Percentiles rank a stretch among this genome's conserved stretches.
These are phyloP conservation scores for Picea glauca DNA, from an alignment of 75 land plant species.

Conservation along the genomic window DNA sequence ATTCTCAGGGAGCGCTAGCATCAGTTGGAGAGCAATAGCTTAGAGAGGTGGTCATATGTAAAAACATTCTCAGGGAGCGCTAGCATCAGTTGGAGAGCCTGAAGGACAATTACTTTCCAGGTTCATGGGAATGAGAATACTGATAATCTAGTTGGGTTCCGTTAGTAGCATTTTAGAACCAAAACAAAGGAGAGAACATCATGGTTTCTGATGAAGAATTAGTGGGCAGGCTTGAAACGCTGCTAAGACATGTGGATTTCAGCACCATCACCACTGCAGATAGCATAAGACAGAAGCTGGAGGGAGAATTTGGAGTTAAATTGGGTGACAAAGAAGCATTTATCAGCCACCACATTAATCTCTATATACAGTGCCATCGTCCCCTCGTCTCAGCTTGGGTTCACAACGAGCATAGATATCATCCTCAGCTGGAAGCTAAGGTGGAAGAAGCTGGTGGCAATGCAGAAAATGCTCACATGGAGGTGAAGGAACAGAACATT, in stretches of 20 bases:
- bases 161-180: background rate
- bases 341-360: background rate
- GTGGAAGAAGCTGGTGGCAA: background rate
- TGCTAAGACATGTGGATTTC: background rate
- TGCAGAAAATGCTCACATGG: background rate
- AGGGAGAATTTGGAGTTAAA: background rate
- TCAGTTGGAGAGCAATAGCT: background rate
- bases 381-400: background rate
- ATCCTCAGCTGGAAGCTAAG: background rate
- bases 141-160: background rate
- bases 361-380: background rate
- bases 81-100: background rate
- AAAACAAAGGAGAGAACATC: no score
- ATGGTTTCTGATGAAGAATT: slow-evolving; percentile 10
- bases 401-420: background rate
- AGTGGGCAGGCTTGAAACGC: background rate
- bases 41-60: background rate
- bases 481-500: background rate
- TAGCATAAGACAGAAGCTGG: no score
- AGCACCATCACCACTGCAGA: background rate
- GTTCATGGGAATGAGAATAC: background rate
- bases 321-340: background rate
- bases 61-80: background rate
- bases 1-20: background rate
- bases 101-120: background rate